Percentiles rank a stretch among this genome's conserved stretches.
Evolutionary conservation across 768 basidiomycete species (phyloP).

Genomic region (Mrakia hoshinonis): DNA sequence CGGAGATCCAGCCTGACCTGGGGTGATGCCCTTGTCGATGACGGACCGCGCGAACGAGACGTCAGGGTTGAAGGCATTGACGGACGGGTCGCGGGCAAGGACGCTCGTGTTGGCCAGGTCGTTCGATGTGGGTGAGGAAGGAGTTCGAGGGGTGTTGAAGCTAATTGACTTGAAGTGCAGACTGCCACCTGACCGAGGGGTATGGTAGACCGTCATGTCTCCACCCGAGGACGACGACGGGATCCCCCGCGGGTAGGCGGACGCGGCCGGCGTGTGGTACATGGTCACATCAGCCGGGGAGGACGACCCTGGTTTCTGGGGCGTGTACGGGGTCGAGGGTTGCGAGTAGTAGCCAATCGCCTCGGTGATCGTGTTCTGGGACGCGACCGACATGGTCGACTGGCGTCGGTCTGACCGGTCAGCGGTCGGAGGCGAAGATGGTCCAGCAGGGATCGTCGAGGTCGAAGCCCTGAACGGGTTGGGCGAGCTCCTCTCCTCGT

Average conservation of each 20-base stretch:
- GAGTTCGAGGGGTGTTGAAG: constrained; percentile 14
- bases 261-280: constrained; percentile 12
- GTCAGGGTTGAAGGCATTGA: constrained; percentile 5
- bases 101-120: background rate
- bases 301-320: background rate
- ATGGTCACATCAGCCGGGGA: constrained; percentile 5
- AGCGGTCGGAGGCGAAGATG: background rate
- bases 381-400: constrained; percentile 7
- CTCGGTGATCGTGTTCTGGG: constrained; percentile 5
- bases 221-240: background rate
- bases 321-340: background rate
- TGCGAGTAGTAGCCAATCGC: constrained; percentile 11
- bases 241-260: background rate
- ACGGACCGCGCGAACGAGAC: constrained; percentile 19
- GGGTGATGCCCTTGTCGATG: constrained; percentile 20
- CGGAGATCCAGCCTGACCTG: background rate
- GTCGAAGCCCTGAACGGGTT: background rate
- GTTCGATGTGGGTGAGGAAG: background rate
- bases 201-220: constrained; percentile 20
- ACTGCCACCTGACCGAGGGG: constrained; percentile 13
- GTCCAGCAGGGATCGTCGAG: background rate
- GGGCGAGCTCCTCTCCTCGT: background rate
- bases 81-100: background rate
- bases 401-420: background rate
- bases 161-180: constrained; percentile 7